Evolutionary conservation across 1,139 yeast species (phyloP).

Genomic region (Meyerozyma elateridarum): DNA sequence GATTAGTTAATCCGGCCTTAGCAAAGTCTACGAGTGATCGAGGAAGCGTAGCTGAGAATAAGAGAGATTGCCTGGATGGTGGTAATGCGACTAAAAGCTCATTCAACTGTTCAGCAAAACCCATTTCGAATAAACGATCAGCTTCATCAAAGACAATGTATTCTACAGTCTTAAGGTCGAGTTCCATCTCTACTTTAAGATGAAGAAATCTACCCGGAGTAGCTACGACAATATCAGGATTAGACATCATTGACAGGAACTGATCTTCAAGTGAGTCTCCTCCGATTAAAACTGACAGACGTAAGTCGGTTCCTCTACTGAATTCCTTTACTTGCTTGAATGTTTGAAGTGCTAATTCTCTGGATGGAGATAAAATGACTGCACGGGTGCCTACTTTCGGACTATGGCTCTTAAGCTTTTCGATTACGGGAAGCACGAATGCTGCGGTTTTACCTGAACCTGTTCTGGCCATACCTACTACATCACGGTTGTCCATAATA

Average conservation of each 20-base stretch:
- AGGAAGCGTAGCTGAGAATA: constrained; percentile 95
- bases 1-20: constrained; percentile 90
- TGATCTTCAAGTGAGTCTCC: constrained; percentile 98
- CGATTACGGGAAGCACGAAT: constrained; percentile 88
- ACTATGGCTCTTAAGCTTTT: constrained; percentile 73
- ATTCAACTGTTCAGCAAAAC: constrained; percentile 90
- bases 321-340: constrained; percentile 86
- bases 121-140: constrained; percentile 94
- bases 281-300: constrained; percentile 81
- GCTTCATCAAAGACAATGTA: constrained; percentile 97
- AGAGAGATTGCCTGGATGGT: constrained; percentile 73
- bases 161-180: constrained; percentile 77
- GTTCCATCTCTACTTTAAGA: constrained; percentile 89
- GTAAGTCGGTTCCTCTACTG: constrained; percentile 74
- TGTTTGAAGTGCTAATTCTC: constrained; percentile 94
- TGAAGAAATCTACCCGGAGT: constrained; percentile 98
- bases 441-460: constrained; percentile 99
- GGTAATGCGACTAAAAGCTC: constrained; percentile 85
- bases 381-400: constrained; percentile 91
- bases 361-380: constrained; percentile 81
- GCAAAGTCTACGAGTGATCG: constrained; percentile 92
- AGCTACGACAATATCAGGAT: constrained; percentile 93
- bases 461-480: constrained; percentile 98
- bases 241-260: constrained; percentile 85
- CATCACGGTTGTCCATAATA: constrained; percentile 82